Percentiles rank a stretch among this genome's conserved stretches.
Evolutionary conservation across 139 green algal genomes (phyloP).

Genomic region (Chlorokybus atmophyticus): DNA sequence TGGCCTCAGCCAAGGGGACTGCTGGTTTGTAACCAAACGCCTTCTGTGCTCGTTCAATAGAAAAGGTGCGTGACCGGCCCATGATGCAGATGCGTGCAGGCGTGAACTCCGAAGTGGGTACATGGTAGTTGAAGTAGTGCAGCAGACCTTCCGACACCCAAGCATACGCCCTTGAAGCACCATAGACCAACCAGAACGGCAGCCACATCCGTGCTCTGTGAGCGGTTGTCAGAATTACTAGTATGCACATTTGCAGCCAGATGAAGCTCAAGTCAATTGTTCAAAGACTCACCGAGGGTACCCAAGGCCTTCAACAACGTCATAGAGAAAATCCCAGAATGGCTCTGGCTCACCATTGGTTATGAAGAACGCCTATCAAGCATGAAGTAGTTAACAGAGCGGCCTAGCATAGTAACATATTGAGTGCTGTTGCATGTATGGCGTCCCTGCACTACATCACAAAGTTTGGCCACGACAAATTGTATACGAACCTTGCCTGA

Average conservation of each 20-base stretch:
- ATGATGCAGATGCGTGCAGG: slow-evolving; percentile 13
- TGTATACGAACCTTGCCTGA: background rate
- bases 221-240: too few species aligned
- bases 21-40: slow-evolving; percentile 19
- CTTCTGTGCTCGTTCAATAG: background rate
- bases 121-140: too few species aligned
- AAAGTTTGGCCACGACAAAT: background rate
- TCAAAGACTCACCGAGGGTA: slow-evolving; percentile 13
- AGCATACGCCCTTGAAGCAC: too few species aligned
- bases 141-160: too few species aligned
- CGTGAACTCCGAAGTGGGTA: slow-evolving; percentile 18
- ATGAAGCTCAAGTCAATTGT: too few species aligned
- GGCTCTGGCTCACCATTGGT: slow-evolving; percentile 20
- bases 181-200: too few species aligned
- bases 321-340: slow-evolving; percentile 22
- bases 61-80: slow-evolving; percentile 13
- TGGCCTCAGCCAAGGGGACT: slow-evolving; percentile 11
- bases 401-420: background rate
- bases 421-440: background rate
- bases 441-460: background rate
- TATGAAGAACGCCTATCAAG: slow-evolving; percentile 25
- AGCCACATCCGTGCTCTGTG: too few species aligned
- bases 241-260: too few species aligned
- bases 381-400: background rate
- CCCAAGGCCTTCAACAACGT: slow-evolving; percentile 8